Conservation (phyloP, 2,329 filamentous ascomycete genomes). For the Xylariaceae sp. region DNA sequence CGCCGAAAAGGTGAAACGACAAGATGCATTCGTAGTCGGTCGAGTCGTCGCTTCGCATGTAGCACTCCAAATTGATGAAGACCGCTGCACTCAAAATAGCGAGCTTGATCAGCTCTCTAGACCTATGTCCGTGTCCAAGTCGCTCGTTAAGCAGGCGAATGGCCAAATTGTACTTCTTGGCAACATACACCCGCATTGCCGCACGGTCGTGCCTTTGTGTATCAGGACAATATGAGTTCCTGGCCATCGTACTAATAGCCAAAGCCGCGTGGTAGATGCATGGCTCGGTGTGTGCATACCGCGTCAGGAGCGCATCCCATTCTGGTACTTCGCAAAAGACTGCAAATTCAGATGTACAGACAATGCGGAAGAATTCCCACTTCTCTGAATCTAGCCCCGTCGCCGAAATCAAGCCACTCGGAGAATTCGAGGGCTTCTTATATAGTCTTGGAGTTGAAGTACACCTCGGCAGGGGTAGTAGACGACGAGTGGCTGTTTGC, state of each 20-base stretch:
- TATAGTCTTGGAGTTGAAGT: neutral
- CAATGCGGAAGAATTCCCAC: slow-evolving; percentile 5
- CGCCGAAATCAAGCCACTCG: neutral
- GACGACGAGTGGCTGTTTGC: no score
- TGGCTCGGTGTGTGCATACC: neutral
- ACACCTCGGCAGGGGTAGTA: neutral
- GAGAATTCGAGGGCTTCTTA: neutral
- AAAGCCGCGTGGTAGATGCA: slow-evolving; percentile 6
- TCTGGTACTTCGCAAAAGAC: neutral
- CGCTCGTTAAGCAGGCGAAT: slow-evolving; percentile 1
- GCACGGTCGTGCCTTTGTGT: slow-evolving; percentile 1
- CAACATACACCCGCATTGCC: neutral
- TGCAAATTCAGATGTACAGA: slow-evolving; percentile 3
- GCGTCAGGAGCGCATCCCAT: slow-evolving; percentile 2
- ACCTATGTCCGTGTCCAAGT: neutral
- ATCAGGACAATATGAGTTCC: neutral
- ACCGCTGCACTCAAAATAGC: slow-evolving; percentile 1
- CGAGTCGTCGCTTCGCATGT: no score
- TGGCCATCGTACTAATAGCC: neutral
- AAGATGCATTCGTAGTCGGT: no score
- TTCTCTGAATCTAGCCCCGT: neutral
- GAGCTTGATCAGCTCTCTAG: slow-evolving; percentile 1
- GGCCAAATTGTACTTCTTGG: slow-evolving; percentile 3
- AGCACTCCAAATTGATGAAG: slow-evolving; percentile 3
- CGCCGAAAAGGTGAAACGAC: no score